Evolutionary conservation across 2,329 filamentous ascomycete species (phyloP).

Genomic region (Truncatella angustata): DNA sequence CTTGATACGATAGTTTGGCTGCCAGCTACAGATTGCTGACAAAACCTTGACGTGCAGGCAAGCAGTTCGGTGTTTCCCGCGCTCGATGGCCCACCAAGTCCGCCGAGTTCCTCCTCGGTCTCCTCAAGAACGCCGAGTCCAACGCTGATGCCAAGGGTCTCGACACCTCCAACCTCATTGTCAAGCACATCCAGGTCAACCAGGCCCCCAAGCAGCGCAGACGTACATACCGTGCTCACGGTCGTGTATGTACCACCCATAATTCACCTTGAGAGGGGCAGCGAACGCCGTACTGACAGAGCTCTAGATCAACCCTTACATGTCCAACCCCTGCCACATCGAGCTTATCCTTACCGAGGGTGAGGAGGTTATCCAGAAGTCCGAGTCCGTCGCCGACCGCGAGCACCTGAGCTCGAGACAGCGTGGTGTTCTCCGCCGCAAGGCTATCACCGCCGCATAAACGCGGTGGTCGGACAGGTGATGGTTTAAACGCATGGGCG

Average conservation of each 20-base stretch:
- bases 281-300: constrained; percentile 23
- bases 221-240: constrained; percentile 99
- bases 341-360: constrained; percentile 99
- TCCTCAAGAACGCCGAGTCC: constrained; percentile 96
- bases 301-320: constrained; percentile 96
- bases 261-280: neutral
- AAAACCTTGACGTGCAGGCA: constrained; percentile 59
- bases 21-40: constrained; percentile 23
- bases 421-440: constrained; percentile 69
- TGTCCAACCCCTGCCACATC: constrained; percentile 99
- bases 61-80: constrained; percentile 96
- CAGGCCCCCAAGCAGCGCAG: constrained; percentile 99
- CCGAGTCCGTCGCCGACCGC: constrained; percentile 63
- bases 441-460: constrained; percentile 66
- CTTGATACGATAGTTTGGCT: too few relatives aligned
- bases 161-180: constrained; percentile 93
- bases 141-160: constrained; percentile 97
- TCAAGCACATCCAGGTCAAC: constrained; percentile 99
- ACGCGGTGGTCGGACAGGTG: constrained; percentile 17
- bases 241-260: constrained; percentile 74
- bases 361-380: constrained; percentile 94
- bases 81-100: constrained; percentile 99
- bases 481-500: constrained; percentile 26
- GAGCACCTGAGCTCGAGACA: constrained; percentile 87
- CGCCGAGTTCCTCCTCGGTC: constrained; percentile 93